Base-by-base conservation (phyloP, 1,139 yeast genomes). In the Kurtzmaniella quercitrusa region DNA sequence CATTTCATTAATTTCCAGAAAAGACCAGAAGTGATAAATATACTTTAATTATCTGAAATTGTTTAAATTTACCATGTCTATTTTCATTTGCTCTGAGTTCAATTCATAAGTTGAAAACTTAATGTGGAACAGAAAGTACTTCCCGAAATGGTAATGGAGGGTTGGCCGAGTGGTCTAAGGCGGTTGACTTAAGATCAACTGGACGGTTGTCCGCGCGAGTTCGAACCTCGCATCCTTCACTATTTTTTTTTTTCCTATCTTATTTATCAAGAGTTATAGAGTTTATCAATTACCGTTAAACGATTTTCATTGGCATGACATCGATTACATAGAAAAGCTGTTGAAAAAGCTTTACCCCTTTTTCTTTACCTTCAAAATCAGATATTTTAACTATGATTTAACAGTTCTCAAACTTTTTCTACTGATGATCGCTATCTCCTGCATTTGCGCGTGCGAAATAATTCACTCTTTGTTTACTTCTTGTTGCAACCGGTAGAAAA, bases 141-240 rank as follows among this genome's bases (percentile, higher is more conserved):
- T 14, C 17, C 16, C 18, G 7, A 3, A 30, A 12, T 14, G 15
- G 18, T 14, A 30, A 30, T 58, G 74, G 74, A 69, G 74, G 74
- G 74, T 68, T 69, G 75, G 74, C 75, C 75, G 75, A 69, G 75
- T 68, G 74, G 75, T 68, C 74, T 69, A 69, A 69, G 76, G 76
- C 75, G 76, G 74, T 67, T 66, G 76, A 70, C 76, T 70, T 70
- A 70, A 70, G 76, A 67, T 70, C 76, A 65, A 67, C 66, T 70
- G 76, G 76, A 68, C 72, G 53, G 55, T 63, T 66, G 81, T 78
- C 85, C 86, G 86, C 85, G 85, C 84, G 85, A 80, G 86, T 80
- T 81, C 86, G 86, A 80, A 80, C 84, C 86, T 79, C 86, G 85
- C 86, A 78, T 76, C 85, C 84, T 78, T 79, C 85, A 80, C 57